These are phyloP conservation scores for Linnemannia elongata DNA, from an alignment of 192 early-diverging fungal species.

Conservation along the genomic window DNA sequence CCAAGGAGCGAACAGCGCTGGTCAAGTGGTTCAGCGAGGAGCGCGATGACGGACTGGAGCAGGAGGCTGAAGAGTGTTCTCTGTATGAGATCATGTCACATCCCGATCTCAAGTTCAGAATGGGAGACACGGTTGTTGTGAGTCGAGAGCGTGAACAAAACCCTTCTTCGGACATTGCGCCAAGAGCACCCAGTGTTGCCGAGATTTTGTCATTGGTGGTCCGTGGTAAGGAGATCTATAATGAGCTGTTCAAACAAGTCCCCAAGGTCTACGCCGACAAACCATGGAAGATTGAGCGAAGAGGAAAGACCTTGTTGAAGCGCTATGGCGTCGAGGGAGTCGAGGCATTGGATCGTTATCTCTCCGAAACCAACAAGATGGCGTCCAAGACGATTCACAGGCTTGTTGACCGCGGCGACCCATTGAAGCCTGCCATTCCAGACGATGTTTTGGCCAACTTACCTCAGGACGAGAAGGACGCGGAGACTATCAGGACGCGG, in stretches of 20 bases:
- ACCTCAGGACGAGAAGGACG: constrained; percentile 30
- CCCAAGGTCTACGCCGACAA: not conserved
- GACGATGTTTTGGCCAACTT: constrained; percentile 41
- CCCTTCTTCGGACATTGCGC: constrained; percentile 41
- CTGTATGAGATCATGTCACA: constrained; percentile 59
- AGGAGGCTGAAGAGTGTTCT: constrained; percentile 47
- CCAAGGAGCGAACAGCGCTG: constrained; percentile 39
- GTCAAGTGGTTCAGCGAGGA: constrained; percentile 63
- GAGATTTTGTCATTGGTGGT: constrained; percentile 35
- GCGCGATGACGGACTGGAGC: constrained; percentile 50
- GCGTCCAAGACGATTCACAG: constrained; percentile 18
- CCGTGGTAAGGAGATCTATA: constrained; percentile 45
- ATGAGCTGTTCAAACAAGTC: constrained; percentile 18
- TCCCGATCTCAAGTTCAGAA: constrained; percentile 56
- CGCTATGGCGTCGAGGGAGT: constrained; percentile 52
- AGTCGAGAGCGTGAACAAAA: constrained; percentile 46
- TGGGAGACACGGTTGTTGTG: constrained; percentile 52
- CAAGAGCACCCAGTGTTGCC: constrained; percentile 51
- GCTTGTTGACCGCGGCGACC: constrained; percentile 39
- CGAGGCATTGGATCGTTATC: constrained; percentile 49
- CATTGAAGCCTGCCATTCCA: constrained; percentile 26
- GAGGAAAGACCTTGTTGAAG: constrained; percentile 24
- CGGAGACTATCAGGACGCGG: constrained; percentile 43
- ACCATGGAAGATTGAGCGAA: constrained; percentile 25
- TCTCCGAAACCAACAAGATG: constrained; percentile 51